Evolutionary conservation across 1,139 yeast genomes (phyloP), one percentile per base, ranked within the genome.

Genomic region (Lodderomyces metapsilosis): DNA sequence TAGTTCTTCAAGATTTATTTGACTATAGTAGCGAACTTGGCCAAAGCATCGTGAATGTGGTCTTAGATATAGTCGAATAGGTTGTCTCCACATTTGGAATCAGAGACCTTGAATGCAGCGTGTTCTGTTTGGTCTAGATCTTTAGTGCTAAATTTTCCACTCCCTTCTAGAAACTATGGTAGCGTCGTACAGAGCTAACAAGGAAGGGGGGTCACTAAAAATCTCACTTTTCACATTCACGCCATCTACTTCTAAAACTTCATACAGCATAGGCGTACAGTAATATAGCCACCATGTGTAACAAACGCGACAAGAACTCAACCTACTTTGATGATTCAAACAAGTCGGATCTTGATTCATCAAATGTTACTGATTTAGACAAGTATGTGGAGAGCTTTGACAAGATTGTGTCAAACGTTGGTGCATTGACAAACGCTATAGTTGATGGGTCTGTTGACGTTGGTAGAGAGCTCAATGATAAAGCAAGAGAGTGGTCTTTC

Each of bases 361-460:
- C 18, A 6, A 28, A 28, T 15, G 33, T 38, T 33, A 45, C 46
- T 17, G 54, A 54, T 16, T 36, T 53, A 24, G 65, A 61, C 28
- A 50, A 50, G 32, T 50, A 57, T 36, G 35, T 48, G 20, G 51
- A 52, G 15, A 54, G 52, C 31, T 50, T 60, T 27, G 49, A 54
- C 15, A 57, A 52, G 16, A 38, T 60, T 23, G 47, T 53, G 39
- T 45, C 49, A 7, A 57, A 36, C 10, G 24, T 46, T 22, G 51
- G 51, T 2, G 8, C 43, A 1, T 38, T 49, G 12, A 43, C 51
- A 10, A 38, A 43, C 28, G 41, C 51, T 5, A 38, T 47, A 10
- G 51, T 57, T 42, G 55, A 58, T 33, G 43, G 59, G 16, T 59
- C 68, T 15, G 46, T 50, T 30, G 61, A 62, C 35, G 54, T 63